phyloP scores from a whole-genome alignment of 179 eudicot species.

The Beta macrorhiza region DNA sequence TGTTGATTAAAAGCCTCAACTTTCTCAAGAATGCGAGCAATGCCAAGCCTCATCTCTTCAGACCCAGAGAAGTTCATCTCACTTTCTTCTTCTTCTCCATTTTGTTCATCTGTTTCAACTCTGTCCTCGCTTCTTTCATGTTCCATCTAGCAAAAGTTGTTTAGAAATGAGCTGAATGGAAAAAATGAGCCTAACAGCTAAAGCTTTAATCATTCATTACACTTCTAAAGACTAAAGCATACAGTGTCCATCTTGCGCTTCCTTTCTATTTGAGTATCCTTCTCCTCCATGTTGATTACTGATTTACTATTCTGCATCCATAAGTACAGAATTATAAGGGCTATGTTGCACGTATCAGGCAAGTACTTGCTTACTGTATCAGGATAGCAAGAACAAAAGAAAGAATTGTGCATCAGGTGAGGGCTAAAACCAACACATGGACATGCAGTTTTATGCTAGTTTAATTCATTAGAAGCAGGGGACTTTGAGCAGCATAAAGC shows the following conservation, averaged over 20 bases:
- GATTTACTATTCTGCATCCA: constrained; percentile 20
- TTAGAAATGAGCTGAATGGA: constrained; percentile 21
- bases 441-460: background rate
- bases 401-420: background rate
- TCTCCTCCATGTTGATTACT: constrained; percentile 44
- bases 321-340: background rate
- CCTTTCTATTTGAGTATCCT: constrained; percentile 35
- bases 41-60: constrained; percentile 74
- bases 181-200: constrained; percentile 7
- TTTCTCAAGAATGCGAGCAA: constrained; percentile 65
- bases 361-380: background rate
- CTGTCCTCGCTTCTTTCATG: constrained; percentile 34
- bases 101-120: constrained; percentile 41
- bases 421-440: background rate
- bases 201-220: background rate
- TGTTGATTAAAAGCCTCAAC: constrained; percentile 65
- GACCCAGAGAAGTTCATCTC: constrained; percentile 52
- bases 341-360: background rate
- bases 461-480: background rate
- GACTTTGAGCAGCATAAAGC: background rate
- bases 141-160: constrained; percentile 44
- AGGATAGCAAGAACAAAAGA: background rate
- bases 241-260: constrained; percentile 62
- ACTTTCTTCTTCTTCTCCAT: constrained; percentile 59
- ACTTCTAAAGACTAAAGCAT: constrained; percentile 19